These are phyloP conservation scores for Geranomyces variabilis DNA, from an alignment of 192 early-diverging fungal species.

Conservation along the genomic window DNA sequence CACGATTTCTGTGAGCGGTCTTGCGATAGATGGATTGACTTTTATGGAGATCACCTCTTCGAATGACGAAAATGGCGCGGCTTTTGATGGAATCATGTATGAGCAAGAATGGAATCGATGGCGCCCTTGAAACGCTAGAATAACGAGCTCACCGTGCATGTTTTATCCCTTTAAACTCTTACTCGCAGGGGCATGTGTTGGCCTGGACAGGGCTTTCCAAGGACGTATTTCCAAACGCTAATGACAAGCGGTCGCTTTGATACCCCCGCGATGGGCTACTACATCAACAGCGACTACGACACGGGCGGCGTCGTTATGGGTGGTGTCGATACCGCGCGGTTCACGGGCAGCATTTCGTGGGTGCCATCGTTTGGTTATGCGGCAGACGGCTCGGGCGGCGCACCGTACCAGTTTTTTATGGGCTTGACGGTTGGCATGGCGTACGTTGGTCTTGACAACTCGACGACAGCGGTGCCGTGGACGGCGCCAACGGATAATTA, in stretches of 20 bases:
- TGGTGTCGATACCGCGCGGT: constrained; percentile 33
- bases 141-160: no score
- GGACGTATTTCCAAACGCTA: constrained; percentile 33
- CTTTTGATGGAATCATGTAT: constrained; percentile 38
- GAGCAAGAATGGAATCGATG: no score
- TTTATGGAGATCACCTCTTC: constrained; percentile 24
- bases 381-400: constrained; percentile 10
- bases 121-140: no score
- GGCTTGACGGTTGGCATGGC: constrained; percentile 24
- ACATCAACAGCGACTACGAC: constrained; percentile 1
- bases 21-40: constrained; percentile 16
- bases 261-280: constrained; percentile 20
- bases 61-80: constrained; percentile 14
- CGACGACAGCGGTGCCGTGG: background rate
- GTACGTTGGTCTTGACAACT: background rate
- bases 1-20: constrained; percentile 23
- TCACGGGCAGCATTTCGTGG: constrained; percentile 35
- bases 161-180: no score
- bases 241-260: background rate
- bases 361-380: constrained; percentile 29
- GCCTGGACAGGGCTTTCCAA: background rate
- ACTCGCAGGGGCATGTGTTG: constrained; percentile 35
- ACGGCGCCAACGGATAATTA: constrained; percentile 1
- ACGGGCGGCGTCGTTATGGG: constrained; percentile 21
- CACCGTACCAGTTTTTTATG: constrained; percentile 29